phyloP scores from a whole-genome alignment of 1,284 basidiomycete genomes.

The Puccinia horiana region DNA sequence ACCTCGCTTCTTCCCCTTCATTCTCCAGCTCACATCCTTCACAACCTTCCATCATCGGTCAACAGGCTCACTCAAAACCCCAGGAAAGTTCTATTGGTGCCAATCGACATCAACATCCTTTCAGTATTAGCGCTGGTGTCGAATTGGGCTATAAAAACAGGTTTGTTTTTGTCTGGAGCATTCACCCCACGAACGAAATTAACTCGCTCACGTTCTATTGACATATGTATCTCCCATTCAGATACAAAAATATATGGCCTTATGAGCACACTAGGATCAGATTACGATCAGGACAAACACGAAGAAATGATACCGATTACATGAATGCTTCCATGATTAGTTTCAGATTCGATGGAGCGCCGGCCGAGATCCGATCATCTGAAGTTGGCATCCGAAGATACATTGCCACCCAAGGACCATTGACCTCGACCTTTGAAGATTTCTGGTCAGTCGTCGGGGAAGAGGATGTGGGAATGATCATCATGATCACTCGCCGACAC shows the following conservation, averaged over 20 bases:
- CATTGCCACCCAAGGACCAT: conserved; percentile 93
- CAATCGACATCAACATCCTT: conserved; percentile 61
- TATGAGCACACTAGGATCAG: conserved; percentile 73
- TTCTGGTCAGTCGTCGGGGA: conserved; percentile 79
- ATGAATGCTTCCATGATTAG: conserved; percentile 90
- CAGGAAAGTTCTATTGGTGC: conserved; percentile 13
- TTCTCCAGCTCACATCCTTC: conserved; percentile 49
- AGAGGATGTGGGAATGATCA: conserved; percentile 63
- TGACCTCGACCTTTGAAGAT: conserved; percentile 83
- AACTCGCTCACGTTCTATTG: neutral
- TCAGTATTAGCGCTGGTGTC: conserved; percentile 90
- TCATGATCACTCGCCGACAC: conserved; percentile 87
- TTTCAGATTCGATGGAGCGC: conserved; percentile 60
- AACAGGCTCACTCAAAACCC: too few species aligned
- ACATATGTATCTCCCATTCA: conserved; percentile 9
- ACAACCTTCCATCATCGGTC: conserved; percentile 30
- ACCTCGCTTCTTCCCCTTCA: conserved; percentile 21
- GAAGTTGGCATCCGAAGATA: conserved; percentile 68
- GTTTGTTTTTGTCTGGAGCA: conserved; percentile 47
- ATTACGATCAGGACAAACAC: conserved; percentile 24
- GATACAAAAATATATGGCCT: conserved; percentile 87
- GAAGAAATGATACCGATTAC: conserved; percentile 67
- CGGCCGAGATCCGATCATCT: conserved; percentile 32
- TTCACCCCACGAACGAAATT: too few species aligned
- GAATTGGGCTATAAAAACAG: conserved; percentile 90